Evolutionary conservation across 2,329 filamentous ascomycete species (phyloP).

Genomic region (Talaromyces sp.): DNA sequence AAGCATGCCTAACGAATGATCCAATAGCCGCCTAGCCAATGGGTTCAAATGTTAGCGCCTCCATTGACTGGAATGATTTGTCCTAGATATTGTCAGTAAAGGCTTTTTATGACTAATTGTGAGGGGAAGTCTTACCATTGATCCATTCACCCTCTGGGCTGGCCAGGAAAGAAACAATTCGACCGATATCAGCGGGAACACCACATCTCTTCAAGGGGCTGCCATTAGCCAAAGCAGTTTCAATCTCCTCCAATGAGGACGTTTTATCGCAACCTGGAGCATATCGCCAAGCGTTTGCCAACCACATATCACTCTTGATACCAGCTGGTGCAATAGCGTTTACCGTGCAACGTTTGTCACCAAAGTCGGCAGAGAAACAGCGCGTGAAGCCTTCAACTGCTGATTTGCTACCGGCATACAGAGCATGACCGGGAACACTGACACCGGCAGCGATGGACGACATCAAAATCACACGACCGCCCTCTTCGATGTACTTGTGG

Average conservation of each 20-base stretch:
- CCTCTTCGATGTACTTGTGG: slow-evolving; percentile 64
- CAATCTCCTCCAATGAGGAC: slow-evolving; percentile 52
- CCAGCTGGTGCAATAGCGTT: slow-evolving; percentile 65
- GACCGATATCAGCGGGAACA: slow-evolving; percentile 56
- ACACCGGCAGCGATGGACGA: slow-evolving; percentile 64
- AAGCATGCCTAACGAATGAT: neutral
- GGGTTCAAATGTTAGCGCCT: slow-evolving; percentile 18
- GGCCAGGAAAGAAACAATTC: slow-evolving; percentile 55
- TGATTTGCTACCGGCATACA: slow-evolving; percentile 73
- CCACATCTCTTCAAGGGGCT: slow-evolving; percentile 60
- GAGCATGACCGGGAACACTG: slow-evolving; percentile 65
- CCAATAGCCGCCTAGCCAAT: too few species aligned
- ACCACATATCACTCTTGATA: slow-evolving; percentile 72
- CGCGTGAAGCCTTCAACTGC: slow-evolving; percentile 74
- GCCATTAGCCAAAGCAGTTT: slow-evolving; percentile 52
- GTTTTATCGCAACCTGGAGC: slow-evolving; percentile 45
- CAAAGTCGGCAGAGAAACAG: slow-evolving; percentile 67
- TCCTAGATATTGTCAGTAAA: slow-evolving; percentile 11
- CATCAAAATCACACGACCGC: slow-evolving; percentile 72
- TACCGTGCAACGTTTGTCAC: slow-evolving; percentile 61
- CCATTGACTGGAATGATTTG: slow-evolving; percentile 21
- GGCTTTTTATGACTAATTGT: neutral
- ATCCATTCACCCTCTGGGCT: slow-evolving; percentile 62
- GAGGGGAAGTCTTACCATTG: slow-evolving; percentile 49
- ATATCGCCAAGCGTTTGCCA: slow-evolving; percentile 65